These are phyloP conservation scores for Hyaloscypha variabilis DNA, from an alignment of 495 filamentous ascomycete genomes.

Conservation along the genomic window DNA sequence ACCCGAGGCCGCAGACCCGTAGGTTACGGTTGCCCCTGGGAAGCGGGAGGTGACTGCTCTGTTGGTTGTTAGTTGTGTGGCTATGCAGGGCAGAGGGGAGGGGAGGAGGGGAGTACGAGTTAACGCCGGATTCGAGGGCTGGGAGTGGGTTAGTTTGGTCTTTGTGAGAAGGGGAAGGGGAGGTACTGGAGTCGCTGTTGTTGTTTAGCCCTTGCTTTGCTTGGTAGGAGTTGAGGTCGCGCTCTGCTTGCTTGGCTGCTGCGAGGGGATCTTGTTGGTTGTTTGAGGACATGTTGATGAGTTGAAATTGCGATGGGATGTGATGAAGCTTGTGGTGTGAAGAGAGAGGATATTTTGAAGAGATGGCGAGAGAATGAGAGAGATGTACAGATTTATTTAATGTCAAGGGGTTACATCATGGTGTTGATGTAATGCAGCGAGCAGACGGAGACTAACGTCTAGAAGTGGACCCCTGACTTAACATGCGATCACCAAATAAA, in stretches of 20 bases:
- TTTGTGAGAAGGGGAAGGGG: not conserved
- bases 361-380: not conserved
- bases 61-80: not conserved
- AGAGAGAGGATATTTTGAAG: too few species aligned
- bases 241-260: conserved; percentile 48
- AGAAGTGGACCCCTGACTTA: not conserved
- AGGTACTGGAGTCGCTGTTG: conserved; percentile 50
- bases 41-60: conserved; percentile 45
- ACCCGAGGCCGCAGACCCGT: conserved; percentile 48
- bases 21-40: conserved; percentile 43
- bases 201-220: conserved; percentile 49
- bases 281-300: conserved; percentile 4
- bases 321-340: too few species aligned
- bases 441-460: not conserved
- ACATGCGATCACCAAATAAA: not conserved
- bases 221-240: conserved; percentile 55
- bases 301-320: too few species aligned
- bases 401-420: conserved; percentile 8
- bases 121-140: conserved; percentile 59
- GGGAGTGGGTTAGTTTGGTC: too few species aligned
- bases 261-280: conserved; percentile 10
- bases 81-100: not conserved
- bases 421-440: conserved; percentile 1
- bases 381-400: too few species aligned
- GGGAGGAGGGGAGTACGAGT: conserved; percentile 31